Base-by-base conservation (phyloP, 2,329 filamentous ascomycete genomes). In the Fusarium nurragi region DNA sequence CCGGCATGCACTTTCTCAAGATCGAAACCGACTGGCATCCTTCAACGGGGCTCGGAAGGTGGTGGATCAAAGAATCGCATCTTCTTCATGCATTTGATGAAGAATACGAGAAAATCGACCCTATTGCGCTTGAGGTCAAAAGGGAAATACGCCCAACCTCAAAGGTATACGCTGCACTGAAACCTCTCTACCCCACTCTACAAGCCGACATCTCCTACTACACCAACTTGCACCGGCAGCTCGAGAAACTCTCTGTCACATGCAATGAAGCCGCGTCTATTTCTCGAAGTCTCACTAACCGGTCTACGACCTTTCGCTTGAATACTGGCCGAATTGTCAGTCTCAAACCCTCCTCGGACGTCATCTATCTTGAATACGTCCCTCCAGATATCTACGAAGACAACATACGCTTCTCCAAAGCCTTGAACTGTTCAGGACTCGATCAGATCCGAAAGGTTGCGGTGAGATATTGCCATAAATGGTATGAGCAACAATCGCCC, bases 401-500 rank as follows among this genome's bases (percentile, higher is more conserved):
- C 12, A 67, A 67, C 4, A 70, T 69, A 47, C 70, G 64, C 36
- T 70, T 79, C 43, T 62, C 63, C 11, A 64, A 69, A 47, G 37
- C 62, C 6, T 57, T 76, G 7, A 39, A 61, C 12, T 78, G 76
- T 34, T 45, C 67, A 9, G 71, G 65, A 1, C 62, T 79, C 9
- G 70, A 72, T 4, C 64, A 73, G 19, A 73, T 82, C 37, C 76
- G 76, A 14, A 77, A 75, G 19, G 71, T 81, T 6, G 80, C 80
- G 6, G 67, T 83, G 12, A 78, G 77, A 11, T 82, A 79, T 60
- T 78, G 76, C 43, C 76, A 78, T 45, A 73, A 74, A 25, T 83
- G 80, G 80, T 73, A 77, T 40, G 70, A 74, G n/a, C 60, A 72
- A 21, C 65, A 60, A 13, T 60, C 60, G 4, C 40, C 58, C 2